Evolutionary conservation across 2,329 filamentous ascomycete species (phyloP), one percentile per base, ranked within the genome.

Genomic region (Ascochyta koolunga): DNA sequence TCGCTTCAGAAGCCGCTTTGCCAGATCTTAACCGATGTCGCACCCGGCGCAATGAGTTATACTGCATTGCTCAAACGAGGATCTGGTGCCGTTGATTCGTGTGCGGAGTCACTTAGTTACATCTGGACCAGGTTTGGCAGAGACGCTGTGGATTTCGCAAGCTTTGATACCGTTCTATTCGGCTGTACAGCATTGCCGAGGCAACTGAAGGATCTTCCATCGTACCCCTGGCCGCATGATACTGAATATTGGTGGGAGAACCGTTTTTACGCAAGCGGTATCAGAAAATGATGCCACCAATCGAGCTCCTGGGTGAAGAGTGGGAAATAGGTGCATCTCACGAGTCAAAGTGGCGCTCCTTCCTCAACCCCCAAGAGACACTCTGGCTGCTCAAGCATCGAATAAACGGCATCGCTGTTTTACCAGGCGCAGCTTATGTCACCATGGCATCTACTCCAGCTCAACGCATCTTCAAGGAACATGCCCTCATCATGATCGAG

Each of bases 371-470:
- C 1, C 47, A 54, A 15, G 58, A 66, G 24, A 43, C 52, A 21
- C 54, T 52, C 2, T 65, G 62, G 62, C 19, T 65, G 2, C 16
- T 46, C 2, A 52, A 56, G 10, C 62, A 64, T 42, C 44, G 36
- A 7, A 15, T 66, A 8, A 42, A 62, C 25, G 59, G 61, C 1
- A 64, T 74, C 4, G 59, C 75, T 1, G 61, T 82, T 1, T 79
- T 79, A 33, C 80, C 80, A 0, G 75, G 63, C 1, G 76, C 79
- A 1, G 79, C 71, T 0, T 81, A 78, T 48, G 51, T 80, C 1
- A 66, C 69, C 5, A 78, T 80, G 69, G 72, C 71, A 6, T 31
- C 59, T 1, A 56, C 58, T 24, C 53, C 61, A 18, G 45, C 54
- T 6, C 40, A 37, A 13, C 33, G 10, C 1, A 39, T 52, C n/a